These are phyloP conservation scores for Russula emetica DNA, from an alignment of 768 basidiomycete species.

Conservation along the genomic window DNA sequence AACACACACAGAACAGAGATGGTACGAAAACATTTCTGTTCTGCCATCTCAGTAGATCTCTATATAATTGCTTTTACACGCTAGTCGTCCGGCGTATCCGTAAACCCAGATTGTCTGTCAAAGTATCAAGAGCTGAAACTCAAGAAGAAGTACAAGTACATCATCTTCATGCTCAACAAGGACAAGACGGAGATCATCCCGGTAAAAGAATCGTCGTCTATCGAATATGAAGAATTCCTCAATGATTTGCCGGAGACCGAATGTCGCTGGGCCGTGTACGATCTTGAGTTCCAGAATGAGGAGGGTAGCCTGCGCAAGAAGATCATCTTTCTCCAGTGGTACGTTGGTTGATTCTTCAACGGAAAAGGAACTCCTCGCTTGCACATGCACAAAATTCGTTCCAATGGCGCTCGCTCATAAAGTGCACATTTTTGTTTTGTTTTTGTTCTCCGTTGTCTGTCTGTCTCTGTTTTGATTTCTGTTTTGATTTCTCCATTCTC, in stretches of 20 bases:
- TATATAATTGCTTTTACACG: background rate
- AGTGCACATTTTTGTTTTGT: background rate
- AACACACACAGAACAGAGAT: constrained; percentile 12
- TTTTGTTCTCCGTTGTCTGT: no score
- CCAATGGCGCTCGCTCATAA: no score
- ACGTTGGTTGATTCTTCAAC: constrained; percentile 19
- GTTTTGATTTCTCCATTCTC: no score
- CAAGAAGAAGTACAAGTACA: constrained; percentile 73
- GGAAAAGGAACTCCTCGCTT: background rate
- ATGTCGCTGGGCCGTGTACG: constrained; percentile 90
- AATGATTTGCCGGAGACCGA: constrained; percentile 64
- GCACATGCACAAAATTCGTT: background rate
- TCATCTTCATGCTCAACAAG: constrained; percentile 68
- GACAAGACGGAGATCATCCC: constrained; percentile 71
- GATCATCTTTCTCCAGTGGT: constrained; percentile 83
- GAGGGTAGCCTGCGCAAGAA: constrained; percentile 81
- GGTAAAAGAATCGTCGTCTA: constrained; percentile 51
- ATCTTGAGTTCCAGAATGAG: constrained; percentile 76
- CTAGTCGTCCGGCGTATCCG: constrained; percentile 64
- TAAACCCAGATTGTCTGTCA: constrained; percentile 53
- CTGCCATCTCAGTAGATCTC: background rate
- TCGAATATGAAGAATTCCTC: constrained; percentile 70
- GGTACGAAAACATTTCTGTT: constrained; percentile 17
- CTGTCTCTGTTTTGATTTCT: background rate
- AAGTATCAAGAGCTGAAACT: constrained; percentile 70